Percentiles rank a stretch among this genome's conserved stretches.
Evolutionary conservation across 805 yeast species (phyloP).

Genomic region (Starmerella riodocensis): DNA sequence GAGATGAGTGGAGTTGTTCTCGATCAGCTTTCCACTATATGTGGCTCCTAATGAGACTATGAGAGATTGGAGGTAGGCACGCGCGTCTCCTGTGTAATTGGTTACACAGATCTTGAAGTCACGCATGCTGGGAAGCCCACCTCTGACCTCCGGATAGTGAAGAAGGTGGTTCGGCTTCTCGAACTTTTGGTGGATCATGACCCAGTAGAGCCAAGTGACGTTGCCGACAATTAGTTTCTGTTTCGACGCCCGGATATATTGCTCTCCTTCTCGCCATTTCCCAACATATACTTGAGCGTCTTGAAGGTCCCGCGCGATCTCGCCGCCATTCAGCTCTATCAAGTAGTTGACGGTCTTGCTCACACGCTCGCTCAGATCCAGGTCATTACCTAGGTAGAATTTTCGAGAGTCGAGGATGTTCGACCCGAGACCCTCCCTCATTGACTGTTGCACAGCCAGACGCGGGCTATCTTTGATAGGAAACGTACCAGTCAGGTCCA

Average conservation of each 20-base stretch:
- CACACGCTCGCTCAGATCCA: constrained; percentile 38
- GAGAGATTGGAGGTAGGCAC: constrained; percentile 54
- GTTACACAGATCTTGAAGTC: constrained; percentile 53
- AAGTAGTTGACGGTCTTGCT: constrained; percentile 32
- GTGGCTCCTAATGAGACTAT: constrained; percentile 60
- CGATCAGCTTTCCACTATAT: constrained; percentile 53
- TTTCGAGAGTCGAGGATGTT: constrained; percentile 31
- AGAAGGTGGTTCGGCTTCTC: constrained; percentile 46
- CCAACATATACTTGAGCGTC: constrained; percentile 46
- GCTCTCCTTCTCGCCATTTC: constrained; percentile 44
- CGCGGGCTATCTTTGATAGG: constrained; percentile 18
- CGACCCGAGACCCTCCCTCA: constrained; percentile 19
- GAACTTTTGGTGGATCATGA: constrained; percentile 45
- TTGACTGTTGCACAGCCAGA: constrained; percentile 22
- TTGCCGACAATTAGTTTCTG: constrained; percentile 43
- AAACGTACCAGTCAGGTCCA: constrained; percentile 16
- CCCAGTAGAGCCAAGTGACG: constrained; percentile 60
- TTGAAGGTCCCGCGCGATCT: constrained; percentile 25
- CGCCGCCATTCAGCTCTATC: constrained; percentile 45
- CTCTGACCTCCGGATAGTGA: constrained; percentile 53
- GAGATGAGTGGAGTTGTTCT: constrained; percentile 55
- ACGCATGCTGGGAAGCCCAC: constrained; percentile 41
- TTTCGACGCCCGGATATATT: constrained; percentile 37
- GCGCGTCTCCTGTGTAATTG: constrained; percentile 73
- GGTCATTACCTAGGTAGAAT: constrained; percentile 44